A percentile compares a stretch with the other conserved stretches of the same genome.
These are phyloP conservation scores for Pyrenula aspistea DNA, from an alignment of 495 filamentous ascomycete species.

Conservation along the genomic window DNA sequence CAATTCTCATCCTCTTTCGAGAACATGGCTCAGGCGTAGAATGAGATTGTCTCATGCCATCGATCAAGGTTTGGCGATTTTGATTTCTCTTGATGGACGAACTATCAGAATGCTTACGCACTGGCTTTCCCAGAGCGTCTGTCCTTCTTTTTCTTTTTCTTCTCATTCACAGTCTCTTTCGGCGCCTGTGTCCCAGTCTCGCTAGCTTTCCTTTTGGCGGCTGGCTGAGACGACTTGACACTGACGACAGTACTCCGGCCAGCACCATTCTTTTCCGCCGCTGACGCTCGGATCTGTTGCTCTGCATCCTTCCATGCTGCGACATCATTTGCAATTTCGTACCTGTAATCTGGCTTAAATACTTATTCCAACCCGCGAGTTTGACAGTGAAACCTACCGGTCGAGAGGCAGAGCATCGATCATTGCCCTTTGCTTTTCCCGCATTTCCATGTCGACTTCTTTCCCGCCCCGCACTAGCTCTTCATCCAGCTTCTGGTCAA, in stretches of 20 bases:
- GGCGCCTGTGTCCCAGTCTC: constrained; percentile 44
- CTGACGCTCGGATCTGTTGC: constrained; percentile 50
- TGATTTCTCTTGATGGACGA: too few relatives aligned
- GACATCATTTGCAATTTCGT: constrained; percentile 62
- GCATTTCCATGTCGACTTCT: constrained; percentile 55
- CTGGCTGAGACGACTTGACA: constrained; percentile 55
- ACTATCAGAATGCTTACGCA: too few relatives aligned
- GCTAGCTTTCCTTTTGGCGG: constrained; percentile 66
- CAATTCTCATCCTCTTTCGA: too few relatives aligned
- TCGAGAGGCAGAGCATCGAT: constrained; percentile 85
- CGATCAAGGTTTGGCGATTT: too few relatives aligned
- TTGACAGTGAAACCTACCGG: constrained; percentile 46
- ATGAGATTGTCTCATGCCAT: too few relatives aligned
- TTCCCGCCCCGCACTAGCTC: constrained; percentile 78
- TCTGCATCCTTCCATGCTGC: constrained; percentile 76
- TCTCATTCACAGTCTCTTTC: constrained; percentile 29
- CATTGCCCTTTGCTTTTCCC: constrained; percentile 67
- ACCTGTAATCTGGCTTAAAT: constrained; percentile 45
- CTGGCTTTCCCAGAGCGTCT: too few relatives aligned
- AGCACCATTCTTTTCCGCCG: constrained; percentile 12
- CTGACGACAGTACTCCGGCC: constrained; percentile 64
- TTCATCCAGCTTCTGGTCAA: constrained; percentile 65
- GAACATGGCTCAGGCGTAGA: too few relatives aligned
- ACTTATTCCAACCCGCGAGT: constrained; percentile 9
- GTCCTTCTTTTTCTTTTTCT: constrained; percentile 36